A percentile compares a stretch with the other conserved stretches of the same genome.
Evolutionary conservation across 768 basidiomycete species (phyloP).

Genomic region (Tylopilus plumbeoviolaceoides): DNA sequence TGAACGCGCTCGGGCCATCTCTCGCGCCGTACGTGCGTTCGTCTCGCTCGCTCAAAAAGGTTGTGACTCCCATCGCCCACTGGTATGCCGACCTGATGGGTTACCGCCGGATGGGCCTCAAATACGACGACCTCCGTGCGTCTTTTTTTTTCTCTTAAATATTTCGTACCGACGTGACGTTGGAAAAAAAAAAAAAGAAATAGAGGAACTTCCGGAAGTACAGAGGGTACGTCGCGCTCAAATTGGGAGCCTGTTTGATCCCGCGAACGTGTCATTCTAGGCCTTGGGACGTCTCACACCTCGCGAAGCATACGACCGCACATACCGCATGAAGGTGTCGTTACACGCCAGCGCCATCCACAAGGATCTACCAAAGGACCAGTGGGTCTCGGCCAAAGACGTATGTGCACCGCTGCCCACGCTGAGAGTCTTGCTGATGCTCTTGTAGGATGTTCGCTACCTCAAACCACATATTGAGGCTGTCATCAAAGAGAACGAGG

Average conservation of each 20-base stretch:
- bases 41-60: conserved; percentile 60
- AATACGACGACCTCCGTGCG: conserved; percentile 93
- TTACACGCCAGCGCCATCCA: conserved; percentile 74
- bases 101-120: conserved; percentile 84
- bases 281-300: conserved; percentile 79
- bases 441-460: conserved; percentile 80
- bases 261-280: conserved; percentile 38
- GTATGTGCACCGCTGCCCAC: conserved; percentile 41
- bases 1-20: conserved; percentile 60
- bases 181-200: conserved; percentile 39
- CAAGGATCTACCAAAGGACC: conserved; percentile 70
- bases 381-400: conserved; percentile 75
- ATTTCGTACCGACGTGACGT: neutral
- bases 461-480: conserved; percentile 72
- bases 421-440: conserved; percentile 6
- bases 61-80: conserved; percentile 73
- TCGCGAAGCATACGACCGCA: conserved; percentile 83
- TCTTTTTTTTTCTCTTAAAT: conserved; percentile 9
- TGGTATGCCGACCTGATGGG: conserved; percentile 81
- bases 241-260: neutral
- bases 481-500: conserved; percentile 70
- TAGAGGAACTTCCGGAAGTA: conserved; percentile 74
- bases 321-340: conserved; percentile 83
- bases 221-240: conserved; percentile 56
- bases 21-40: conserved; percentile 73